These are phyloP conservation scores for Fusarium begoniae DNA, from an alignment of 2,329 filamentous ascomycete species.

Conservation along the genomic window DNA sequence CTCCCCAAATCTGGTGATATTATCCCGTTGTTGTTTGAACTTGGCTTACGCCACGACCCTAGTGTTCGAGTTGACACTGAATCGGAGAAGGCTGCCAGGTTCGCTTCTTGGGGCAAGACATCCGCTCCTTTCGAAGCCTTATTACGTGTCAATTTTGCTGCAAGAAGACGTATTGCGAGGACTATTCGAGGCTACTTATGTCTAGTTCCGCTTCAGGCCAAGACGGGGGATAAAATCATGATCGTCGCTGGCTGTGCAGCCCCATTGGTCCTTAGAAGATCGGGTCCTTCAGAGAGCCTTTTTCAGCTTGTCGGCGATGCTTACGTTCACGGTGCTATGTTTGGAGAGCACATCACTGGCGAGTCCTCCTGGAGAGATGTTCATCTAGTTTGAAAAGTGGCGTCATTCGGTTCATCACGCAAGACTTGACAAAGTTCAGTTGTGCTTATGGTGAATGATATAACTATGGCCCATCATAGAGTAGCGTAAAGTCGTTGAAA, in stretches of 20 bases:
- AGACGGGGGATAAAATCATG: constrained; percentile 12
- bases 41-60: constrained; percentile 15
- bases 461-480: constrained; percentile 3
- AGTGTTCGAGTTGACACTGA: constrained; percentile 7
- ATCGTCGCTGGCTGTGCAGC: neutral
- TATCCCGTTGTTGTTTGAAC: constrained; percentile 17
- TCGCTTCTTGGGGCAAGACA: constrained; percentile 11
- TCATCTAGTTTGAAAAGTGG: neutral
- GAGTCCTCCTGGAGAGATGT: constrained; percentile 24
- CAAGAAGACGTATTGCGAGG: constrained; percentile 26
- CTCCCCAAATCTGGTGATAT: constrained; percentile 29
- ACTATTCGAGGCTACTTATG: constrained; percentile 33
- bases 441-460: neutral
- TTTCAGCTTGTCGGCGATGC: constrained; percentile 25
- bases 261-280: constrained; percentile 24
- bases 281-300: constrained; percentile 7
- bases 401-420: neutral
- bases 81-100: constrained; percentile 1
- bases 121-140: constrained; percentile 30
- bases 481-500: constrained; percentile 21
- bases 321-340: constrained; percentile 31
- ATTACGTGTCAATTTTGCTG: constrained; percentile 14
- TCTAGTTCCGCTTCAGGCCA: constrained; percentile 23
- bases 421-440: neutral
- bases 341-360: constrained; percentile 23